Evolutionary conservation across 1,139 yeast species (phyloP).

Genomic region (Magnusiomyces suaveolens): DNA sequence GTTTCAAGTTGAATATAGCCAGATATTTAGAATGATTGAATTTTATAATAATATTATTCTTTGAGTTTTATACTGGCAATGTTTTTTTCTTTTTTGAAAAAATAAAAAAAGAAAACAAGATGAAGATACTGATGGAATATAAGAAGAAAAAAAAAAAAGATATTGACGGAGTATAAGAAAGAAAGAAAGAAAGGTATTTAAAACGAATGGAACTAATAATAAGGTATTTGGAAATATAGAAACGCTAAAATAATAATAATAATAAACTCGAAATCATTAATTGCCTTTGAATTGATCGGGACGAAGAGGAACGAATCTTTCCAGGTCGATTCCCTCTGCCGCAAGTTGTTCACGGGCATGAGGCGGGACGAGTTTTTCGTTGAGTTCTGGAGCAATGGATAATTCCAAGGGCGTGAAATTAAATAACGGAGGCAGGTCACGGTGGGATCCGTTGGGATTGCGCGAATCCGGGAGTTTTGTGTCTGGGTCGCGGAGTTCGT

Average conservation of each 20-base stretch:
- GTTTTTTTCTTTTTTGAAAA: too few relatives aligned
- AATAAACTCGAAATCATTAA: neutral
- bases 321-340: conserved; percentile 31
- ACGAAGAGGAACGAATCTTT: conserved; percentile 28
- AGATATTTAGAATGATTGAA: too few relatives aligned
- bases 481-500: conserved; percentile 52
- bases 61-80: too few relatives aligned
- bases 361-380: conserved; percentile 33
- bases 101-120: too few relatives aligned
- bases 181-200: neutral
- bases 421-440: conserved; percentile 35
- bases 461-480: conserved; percentile 46
- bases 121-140: neutral
- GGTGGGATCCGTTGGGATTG: conserved; percentile 29
- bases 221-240: neutral
- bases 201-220: too few relatives aligned
- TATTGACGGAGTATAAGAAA: too few relatives aligned
- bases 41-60: too few relatives aligned
- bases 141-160: too few relatives aligned
- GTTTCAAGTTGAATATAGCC: too few relatives aligned
- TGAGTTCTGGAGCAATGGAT: conserved; percentile 35
- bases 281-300: neutral
- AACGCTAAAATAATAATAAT: too few relatives aligned
- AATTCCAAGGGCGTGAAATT: conserved; percentile 34
- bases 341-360: conserved; percentile 31